Evolutionary conservation across 2,329 filamentous ascomycete genomes (phyloP).

Genomic region (Sphaerostilbella broomeana): DNA sequence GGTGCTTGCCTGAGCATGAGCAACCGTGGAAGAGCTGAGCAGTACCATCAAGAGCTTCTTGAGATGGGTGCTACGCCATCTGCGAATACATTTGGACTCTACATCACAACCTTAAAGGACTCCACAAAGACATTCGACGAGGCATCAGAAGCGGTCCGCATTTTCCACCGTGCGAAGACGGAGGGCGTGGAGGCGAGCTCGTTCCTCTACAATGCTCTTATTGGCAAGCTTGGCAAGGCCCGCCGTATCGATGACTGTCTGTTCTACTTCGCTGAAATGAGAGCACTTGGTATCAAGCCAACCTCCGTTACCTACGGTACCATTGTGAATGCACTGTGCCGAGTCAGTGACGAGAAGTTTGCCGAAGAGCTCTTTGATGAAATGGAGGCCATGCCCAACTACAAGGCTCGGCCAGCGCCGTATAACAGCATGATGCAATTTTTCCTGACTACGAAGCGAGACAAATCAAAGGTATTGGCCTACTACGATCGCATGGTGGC

Average conservation of each 20-base stretch:
- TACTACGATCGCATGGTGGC: slow-evolving; percentile 95
- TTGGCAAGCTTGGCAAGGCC: slow-evolving; percentile 96
- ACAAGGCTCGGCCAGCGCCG: slow-evolving; percentile 92
- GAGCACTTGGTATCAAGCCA: slow-evolving; percentile 81
- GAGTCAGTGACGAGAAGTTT: slow-evolving; percentile 95
- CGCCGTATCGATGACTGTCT: slow-evolving; percentile 96
- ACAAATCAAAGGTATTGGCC: slow-evolving; percentile 84
- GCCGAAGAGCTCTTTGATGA: slow-evolving; percentile 97
- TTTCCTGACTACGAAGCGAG: slow-evolving; percentile 94
- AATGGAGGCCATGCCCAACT: slow-evolving; percentile 98
- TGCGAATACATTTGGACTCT: slow-evolving; percentile 95
- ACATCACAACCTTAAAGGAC: slow-evolving; percentile 98
- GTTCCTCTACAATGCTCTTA: slow-evolving; percentile 96
- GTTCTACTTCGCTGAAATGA: slow-evolving; percentile 98
- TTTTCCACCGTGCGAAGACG: slow-evolving; percentile 87
- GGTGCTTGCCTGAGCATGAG: slow-evolving; percentile 81
- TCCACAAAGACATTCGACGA: slow-evolving; percentile 97
- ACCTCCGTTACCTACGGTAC: slow-evolving; percentile 98
- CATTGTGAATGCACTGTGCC: slow-evolving; percentile 94
- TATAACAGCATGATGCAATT: slow-evolving; percentile 99
- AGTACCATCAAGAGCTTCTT: slow-evolving; percentile 86
- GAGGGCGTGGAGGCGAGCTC: slow-evolving; percentile 95
- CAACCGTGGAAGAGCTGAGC: slow-evolving; percentile 71
- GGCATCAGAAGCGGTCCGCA: slow-evolving; percentile 91
- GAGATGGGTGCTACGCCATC: slow-evolving; percentile 87